A percentile compares a stretch with the other conserved stretches of the same genome.
Evolutionary conservation across 2,329 filamentous ascomycete species (phyloP).

Genomic region (Cladosporium sp.): DNA sequence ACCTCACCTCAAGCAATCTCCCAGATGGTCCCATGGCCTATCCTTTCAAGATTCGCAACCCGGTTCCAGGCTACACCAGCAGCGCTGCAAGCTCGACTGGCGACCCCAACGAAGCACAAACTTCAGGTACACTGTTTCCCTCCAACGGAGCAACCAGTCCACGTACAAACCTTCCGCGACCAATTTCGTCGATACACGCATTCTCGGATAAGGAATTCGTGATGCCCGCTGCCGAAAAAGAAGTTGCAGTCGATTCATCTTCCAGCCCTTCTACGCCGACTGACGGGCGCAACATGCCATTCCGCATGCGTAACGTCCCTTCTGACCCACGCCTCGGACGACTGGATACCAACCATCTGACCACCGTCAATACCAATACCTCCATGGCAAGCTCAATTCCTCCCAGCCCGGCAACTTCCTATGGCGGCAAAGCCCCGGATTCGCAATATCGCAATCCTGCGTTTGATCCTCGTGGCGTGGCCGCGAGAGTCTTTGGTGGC

Average conservation of each 20-base stretch:
- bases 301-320: slow-evolving; percentile 8
- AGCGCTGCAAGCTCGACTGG: slow-evolving; percentile 25
- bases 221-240: slow-evolving; percentile 8
- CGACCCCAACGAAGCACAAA: slow-evolving; percentile 20
- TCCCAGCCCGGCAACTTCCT: slow-evolving; percentile 8
- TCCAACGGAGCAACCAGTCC: slow-evolving; percentile 8
- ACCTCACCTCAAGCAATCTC: slow-evolving; percentile 40
- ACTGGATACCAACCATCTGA: slow-evolving; percentile 4
- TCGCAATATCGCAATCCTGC: slow-evolving; percentile 12
- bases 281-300: slow-evolving; percentile 1
- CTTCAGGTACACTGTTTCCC: slow-evolving; percentile 11
- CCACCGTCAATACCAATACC: neutral
- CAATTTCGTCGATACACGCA: slow-evolving; percentile 6
- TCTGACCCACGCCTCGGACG: neutral
- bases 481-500: slow-evolving; percentile 9
- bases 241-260: neutral
- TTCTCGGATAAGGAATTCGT: slow-evolving; percentile 13
- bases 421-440: slow-evolving; percentile 4
- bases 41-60: slow-evolving; percentile 63
- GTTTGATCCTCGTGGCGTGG: slow-evolving; percentile 2
- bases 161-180: neutral
- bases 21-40: slow-evolving; percentile 63
- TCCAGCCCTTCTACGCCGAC: neutral
- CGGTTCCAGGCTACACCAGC: slow-evolving; percentile 8
- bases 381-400: slow-evolving; percentile 4